phyloP scores from a whole-genome alignment of 2,329 filamentous ascomycete genomes.

The Ceratocystis diversiconidia region DNA sequence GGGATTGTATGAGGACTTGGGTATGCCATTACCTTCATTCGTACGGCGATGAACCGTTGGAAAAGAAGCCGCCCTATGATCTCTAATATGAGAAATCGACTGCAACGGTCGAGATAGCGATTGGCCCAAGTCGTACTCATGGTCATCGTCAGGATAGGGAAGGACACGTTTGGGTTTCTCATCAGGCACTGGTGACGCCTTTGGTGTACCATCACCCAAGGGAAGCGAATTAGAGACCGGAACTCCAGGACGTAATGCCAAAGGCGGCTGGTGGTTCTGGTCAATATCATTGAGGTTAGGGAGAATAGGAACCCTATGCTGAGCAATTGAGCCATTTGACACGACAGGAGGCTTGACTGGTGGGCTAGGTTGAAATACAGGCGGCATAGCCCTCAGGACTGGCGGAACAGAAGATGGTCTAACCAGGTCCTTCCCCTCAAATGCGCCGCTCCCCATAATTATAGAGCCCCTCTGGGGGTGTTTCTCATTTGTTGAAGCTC shows the following conservation, averaged over 20 bases:
- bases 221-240: neutral
- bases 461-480: neutral
- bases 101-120: neutral
- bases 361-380: neutral
- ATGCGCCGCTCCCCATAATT: neutral
- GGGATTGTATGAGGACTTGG: neutral
- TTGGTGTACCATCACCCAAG: neutral
- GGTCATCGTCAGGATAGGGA: constrained; percentile 15
- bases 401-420: neutral
- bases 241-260: constrained; percentile 10
- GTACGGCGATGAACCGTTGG: neutral
- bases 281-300: neutral
- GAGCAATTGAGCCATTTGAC: neutral
- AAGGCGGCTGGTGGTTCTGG: neutral
- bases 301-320: neutral
- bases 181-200: neutral
- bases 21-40: neutral
- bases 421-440: neutral
- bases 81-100: neutral
- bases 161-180: neutral
- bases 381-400: neutral
- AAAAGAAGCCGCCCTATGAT: neutral
- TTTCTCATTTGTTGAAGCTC: neutral
- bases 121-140: neutral
- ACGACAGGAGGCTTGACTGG: neutral